phyloP scores from a whole-genome alignment of 2,329 filamentous ascomycete genomes.

The Ustilaginoidea virens region DNA sequence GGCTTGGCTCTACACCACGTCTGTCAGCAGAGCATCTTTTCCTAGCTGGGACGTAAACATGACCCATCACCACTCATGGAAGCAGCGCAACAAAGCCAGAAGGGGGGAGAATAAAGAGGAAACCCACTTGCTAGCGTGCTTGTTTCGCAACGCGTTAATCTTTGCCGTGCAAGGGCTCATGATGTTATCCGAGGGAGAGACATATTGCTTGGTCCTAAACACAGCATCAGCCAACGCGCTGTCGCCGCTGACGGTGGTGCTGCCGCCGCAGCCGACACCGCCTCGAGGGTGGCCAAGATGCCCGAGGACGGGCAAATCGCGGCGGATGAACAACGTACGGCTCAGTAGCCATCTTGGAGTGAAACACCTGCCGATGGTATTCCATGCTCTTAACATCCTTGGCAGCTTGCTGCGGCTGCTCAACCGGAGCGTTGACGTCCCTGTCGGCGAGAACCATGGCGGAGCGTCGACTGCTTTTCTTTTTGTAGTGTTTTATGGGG shows the following conservation, averaged over 20 bases:
- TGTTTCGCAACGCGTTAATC: slow-evolving; percentile 65
- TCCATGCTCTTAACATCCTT: slow-evolving; percentile 54
- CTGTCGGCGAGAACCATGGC: slow-evolving; percentile 46
- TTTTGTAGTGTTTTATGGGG: too few relatives aligned
- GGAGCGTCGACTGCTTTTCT: too few relatives aligned
- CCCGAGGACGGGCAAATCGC: too few relatives aligned
- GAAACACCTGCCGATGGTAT: slow-evolving; percentile 61
- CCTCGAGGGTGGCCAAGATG: neutral
- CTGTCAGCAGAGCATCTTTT: too few relatives aligned
- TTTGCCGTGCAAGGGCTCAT: slow-evolving; percentile 78
- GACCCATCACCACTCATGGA: too few relatives aligned
- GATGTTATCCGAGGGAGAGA: slow-evolving; percentile 78
- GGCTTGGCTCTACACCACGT: slow-evolving; percentile 39
- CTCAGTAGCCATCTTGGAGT: slow-evolving; percentile 53
- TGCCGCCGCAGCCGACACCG: neutral
- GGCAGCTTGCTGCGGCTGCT: slow-evolving; percentile 12
- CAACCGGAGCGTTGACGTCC: slow-evolving; percentile 45
- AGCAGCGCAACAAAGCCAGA: too few relatives aligned
- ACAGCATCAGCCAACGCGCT: slow-evolving; percentile 2
- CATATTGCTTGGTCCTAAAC: slow-evolving; percentile 28
- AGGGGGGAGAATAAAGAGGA: neutral
- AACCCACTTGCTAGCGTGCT: slow-evolving; percentile 62
- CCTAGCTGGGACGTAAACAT: too few relatives aligned
- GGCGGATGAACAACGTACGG: slow-evolving; percentile 32
- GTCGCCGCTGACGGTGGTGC: neutral